Evolutionary conservation across 176 grass and related monocot species (phyloP).

Genomic region (Musa beccarii): DNA sequence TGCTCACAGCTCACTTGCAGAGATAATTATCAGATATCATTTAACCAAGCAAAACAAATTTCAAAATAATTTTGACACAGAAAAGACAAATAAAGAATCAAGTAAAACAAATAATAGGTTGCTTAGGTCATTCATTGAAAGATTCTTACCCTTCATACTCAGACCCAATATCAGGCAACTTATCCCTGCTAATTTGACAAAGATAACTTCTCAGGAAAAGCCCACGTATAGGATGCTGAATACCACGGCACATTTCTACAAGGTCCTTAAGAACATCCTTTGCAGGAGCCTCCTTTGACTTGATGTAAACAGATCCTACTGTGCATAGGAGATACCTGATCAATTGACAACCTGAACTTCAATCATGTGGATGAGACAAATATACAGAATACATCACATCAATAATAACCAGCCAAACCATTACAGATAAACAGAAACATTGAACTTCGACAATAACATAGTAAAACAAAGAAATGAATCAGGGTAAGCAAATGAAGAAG

Average conservation of each 20-base stretch:
- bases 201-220: conserved; percentile 99
- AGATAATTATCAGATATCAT: too few species aligned
- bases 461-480: background rate
- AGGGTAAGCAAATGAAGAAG: background rate
- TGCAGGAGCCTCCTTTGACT: conserved; percentile 90
- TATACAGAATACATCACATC: background rate
- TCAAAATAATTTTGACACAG: background rate
- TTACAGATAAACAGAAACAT: background rate
- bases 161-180: conserved; percentile 84
- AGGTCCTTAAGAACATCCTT: conserved; percentile 99
- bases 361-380: conserved; percentile 2
- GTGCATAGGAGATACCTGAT: conserved; percentile 93
- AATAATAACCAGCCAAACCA: background rate
- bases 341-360: conserved; percentile 35
- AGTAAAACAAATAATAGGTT: background rate
- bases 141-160: conserved; percentile 81
- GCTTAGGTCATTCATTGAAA: background rate
- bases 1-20: too few species aligned
- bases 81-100: background rate
- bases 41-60: too few species aligned
- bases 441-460: background rate
- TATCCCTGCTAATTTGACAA: conserved; percentile 90
- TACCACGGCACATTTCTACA: conserved; percentile 91
- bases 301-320: conserved; percentile 93
- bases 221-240: conserved; percentile 87